These are phyloP conservation scores for Coemansia furcata DNA, from an alignment of 192 early-diverging fungal genomes.

Conservation along the genomic window DNA sequence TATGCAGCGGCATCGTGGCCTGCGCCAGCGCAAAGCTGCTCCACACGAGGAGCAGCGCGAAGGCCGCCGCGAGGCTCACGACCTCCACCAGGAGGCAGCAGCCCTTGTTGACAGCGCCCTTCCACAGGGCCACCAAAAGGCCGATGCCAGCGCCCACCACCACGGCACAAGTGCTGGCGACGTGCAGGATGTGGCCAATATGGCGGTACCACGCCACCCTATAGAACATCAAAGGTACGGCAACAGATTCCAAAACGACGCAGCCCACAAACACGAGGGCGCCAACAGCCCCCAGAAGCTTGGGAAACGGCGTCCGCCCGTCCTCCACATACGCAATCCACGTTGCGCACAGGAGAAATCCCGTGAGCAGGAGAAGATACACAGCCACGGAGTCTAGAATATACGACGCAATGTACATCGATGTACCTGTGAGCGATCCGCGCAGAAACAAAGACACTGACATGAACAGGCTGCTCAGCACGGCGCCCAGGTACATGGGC, in stretches of 20 bases:
- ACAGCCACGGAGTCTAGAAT: conserved; percentile 22
- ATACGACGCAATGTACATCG: conserved; percentile 19
- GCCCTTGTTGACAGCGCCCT: neutral
- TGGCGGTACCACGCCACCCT: neutral
- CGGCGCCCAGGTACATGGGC: conserved; percentile 4
- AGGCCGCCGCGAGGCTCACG: conserved; percentile 6
- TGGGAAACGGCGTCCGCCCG: neutral
- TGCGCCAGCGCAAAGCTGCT: conserved; percentile 25
- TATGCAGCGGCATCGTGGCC: conserved; percentile 14
- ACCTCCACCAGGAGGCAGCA: neutral
- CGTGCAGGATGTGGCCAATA: conserved; percentile 17
- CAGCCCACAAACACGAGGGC: neutral
- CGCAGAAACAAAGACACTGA: conserved; percentile 31
- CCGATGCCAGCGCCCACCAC: conserved; percentile 13
- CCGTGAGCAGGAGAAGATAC: conserved; percentile 8
- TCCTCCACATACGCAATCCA: conserved; percentile 20
- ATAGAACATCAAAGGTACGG: conserved; percentile 13
- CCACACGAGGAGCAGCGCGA: conserved; percentile 27
- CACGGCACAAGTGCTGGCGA: neutral
- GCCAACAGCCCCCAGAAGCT: neutral
- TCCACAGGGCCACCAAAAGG: conserved; percentile 19
- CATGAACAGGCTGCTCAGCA: conserved; percentile 5
- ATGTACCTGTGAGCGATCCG: conserved; percentile 7
- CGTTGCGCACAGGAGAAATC: conserved; percentile 5
- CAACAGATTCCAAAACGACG: conserved; percentile 18